Base-by-base conservation (phyloP, 108 stramenopile genomes). In the Nitzschia palea region DNA sequence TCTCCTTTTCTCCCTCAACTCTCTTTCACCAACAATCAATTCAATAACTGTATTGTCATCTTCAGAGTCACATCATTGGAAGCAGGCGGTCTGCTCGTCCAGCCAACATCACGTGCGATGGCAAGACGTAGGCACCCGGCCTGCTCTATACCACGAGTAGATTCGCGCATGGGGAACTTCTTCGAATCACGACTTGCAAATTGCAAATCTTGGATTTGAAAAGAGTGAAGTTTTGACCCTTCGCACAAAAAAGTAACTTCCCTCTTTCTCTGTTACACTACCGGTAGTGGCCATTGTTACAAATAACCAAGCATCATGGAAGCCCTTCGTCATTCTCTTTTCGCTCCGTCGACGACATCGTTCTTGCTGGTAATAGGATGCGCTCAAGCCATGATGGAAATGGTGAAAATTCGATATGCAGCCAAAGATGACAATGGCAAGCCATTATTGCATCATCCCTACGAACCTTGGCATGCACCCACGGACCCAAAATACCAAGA, bases 371-470 rank as follows among this genome's bases (percentile, higher is more conserved):
- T 57, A 1, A 29, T 58, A 2, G 67, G 67, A 15, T 22, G 20
- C n/a, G 43, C 30, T n/a, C 25, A 44, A 30, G 56, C 55, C 67
- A 58, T 68, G 29, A 54, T 22, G 31, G 44, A 56, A 56, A 44
- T 47, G 56, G 34, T 68, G 55, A 44, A 58, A 31, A 8, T 20
- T 2, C 55, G 56, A 18, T 68, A 68, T 47, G 40, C 67, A 14
- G 37, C 42, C 55, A 68, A 68, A 44, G 67, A 68, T 27, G 67
- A 68, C 3, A 45, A 68, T 31, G 67, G 67, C 15, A 68, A 68
- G 20, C 18, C 28, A n/a, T 37, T 68, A 8, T 44, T 47, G 26
- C 28, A 12, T n/a, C 67, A 68, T 45, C 67, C 67, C 20, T 68
- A 57, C 44, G 32, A 22, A 2, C 67, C 67, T 10, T 68, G 67